phyloP scores from a whole-genome alignment of 106 monocot species.

The Apostasia ramifera region DNA sequence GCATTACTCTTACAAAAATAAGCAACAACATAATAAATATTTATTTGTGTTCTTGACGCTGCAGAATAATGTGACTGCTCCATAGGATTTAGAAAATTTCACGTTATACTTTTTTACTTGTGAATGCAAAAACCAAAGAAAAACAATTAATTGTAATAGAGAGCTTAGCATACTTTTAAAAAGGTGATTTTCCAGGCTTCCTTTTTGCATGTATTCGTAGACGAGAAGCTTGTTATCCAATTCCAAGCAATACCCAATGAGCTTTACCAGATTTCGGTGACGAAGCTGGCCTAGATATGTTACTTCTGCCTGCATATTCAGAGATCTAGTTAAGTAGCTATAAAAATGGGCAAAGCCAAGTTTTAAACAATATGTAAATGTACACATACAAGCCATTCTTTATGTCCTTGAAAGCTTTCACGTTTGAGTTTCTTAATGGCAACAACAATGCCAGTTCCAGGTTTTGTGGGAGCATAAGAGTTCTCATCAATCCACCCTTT shows the following conservation, averaged over 20 bases:
- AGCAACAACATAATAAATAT: too few species aligned
- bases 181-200: slow-evolving; percentile 89
- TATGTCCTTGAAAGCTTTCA: slow-evolving; percentile 91
- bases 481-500: slow-evolving; percentile 89
- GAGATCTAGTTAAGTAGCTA: slow-evolving; percentile 1
- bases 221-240: slow-evolving; percentile 75
- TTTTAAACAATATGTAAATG: neutral
- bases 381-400: slow-evolving; percentile 79
- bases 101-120: too few species aligned
- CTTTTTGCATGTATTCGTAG: slow-evolving; percentile 84
- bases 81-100: too few species aligned
- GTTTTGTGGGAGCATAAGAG: slow-evolving; percentile 48
- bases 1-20: too few species aligned
- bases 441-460: slow-evolving; percentile 66
- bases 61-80: too few species aligned
- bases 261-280: slow-evolving; percentile 82
- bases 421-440: slow-evolving; percentile 85
- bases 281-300: slow-evolving; percentile 78
- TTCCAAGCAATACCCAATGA: slow-evolving; percentile 83
- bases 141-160: neutral
- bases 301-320: slow-evolving; percentile 61
- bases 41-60: too few species aligned
- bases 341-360: neutral
- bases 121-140: neutral
- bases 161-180: slow-evolving; percentile 49